A percentile compares a stretch with the other conserved stretches of the same genome.
Evolutionary conservation across 2,329 filamentous ascomycete genomes (phyloP).

Genomic region (Fusarium xylarioides): DNA sequence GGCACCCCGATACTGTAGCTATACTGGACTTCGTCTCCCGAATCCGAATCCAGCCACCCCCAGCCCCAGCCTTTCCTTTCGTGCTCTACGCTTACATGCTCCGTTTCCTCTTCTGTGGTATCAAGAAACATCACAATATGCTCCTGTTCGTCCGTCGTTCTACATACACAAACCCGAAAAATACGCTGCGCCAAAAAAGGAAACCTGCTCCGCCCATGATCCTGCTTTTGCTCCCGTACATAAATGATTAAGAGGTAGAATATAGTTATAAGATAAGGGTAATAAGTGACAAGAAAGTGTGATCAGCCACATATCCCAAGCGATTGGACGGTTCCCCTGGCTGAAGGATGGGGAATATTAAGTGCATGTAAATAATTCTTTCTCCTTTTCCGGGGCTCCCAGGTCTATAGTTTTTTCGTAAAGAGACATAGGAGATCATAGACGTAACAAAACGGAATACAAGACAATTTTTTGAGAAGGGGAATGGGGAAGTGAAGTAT

Average conservation of each 20-base stretch:
- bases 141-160: constrained; percentile 16
- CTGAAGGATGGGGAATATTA: constrained; percentile 40
- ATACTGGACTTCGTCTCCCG: neutral
- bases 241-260: constrained; percentile 27
- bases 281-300: constrained; percentile 34
- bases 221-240: constrained; percentile 26
- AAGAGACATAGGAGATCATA: constrained; percentile 42
- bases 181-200: constrained; percentile 32
- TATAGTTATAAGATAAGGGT: constrained; percentile 29
- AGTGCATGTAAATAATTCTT: constrained; percentile 41
- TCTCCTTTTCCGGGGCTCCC: constrained; percentile 41
- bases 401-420: constrained; percentile 41
- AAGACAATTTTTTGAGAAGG: constrained; percentile 27
- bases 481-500: constrained; percentile 25
- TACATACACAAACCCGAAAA: constrained; percentile 32
- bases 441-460: constrained; percentile 30
- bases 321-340: constrained; percentile 38
- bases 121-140: constrained; percentile 11
- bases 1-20: constrained; percentile 1
- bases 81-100: constrained; percentile 9
- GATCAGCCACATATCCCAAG: constrained; percentile 39
- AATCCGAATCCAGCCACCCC: neutral
- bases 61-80: neutral
- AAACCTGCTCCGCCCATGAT: constrained; percentile 15
- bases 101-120: neutral